Evolutionary conservation across 148 eudicot species (phyloP), one percentile per base, ranked within the genome.

Genomic region (Chenopodium suecicum): DNA sequence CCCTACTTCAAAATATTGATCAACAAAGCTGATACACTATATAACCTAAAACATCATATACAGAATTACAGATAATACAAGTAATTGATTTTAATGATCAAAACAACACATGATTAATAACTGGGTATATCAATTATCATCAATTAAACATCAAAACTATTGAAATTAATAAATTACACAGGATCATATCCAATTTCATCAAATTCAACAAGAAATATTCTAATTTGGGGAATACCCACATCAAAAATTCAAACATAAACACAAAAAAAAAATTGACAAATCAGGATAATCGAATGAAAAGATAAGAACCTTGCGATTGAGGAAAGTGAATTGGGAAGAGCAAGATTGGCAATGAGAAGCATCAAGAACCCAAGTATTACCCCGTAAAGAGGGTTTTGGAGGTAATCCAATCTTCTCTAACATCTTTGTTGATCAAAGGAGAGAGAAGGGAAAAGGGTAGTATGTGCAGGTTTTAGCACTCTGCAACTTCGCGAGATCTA

Each of bases 271-370:
- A 29, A 27, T 6, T 34, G 6, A 41, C 44, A 41, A 77, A 50
- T 22, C 1, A 76, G 81, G 54, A 9, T 11, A 34, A 54, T 20
- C 10, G 23, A 41, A 56, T 56, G 62, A 72, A 67, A 89, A 29
- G 74, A 23, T 63, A 70, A 46, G 74, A 37, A 94, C 98, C 98
- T 92, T 92, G 87, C 98, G 97, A 90, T 94, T 92, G 92, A 94
- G 88, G 86, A 94, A 94, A 62, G 98, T 90, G 83, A 94, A 94
- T 78, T 86, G 98, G 27, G 91, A 82, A 54, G 98, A 89, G 77
- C 98, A 94, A 22, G 89, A 87, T 83, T 94, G 97, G 83, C 98
- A 94, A 84, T 92, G 93, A 3, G 97, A 83, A 70, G 93, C 92
- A 75, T 94, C 98, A 71, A 90, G 85, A 62, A 94, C 98, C 98